phyloP scores from a whole-genome alignment of 1,284 basidiomycete species.

The Neolentinus lepideus region DNA sequence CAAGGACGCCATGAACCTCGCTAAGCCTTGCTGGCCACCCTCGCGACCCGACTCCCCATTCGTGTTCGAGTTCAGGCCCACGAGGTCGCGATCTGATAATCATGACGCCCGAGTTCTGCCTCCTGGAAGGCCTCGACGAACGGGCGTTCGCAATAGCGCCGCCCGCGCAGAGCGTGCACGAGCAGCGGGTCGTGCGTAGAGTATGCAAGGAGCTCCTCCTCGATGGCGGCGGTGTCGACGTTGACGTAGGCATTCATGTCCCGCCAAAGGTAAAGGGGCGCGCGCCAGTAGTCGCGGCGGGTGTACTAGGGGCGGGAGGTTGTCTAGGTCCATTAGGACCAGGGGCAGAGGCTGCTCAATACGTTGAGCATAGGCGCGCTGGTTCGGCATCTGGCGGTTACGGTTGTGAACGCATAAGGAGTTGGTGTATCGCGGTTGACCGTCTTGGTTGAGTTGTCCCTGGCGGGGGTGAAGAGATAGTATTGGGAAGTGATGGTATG shows the following conservation, averaged over 20 bases:
- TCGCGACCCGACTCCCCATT: not conserved
- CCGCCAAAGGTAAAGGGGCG: not conserved
- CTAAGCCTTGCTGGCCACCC: not conserved
- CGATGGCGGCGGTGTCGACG: not conserved
- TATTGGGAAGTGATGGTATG: too few relatives aligned
- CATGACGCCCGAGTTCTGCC: not conserved
- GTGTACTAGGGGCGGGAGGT: not conserved
- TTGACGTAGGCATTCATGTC: not conserved
- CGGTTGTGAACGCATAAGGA: too few relatives aligned
- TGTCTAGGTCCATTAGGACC: not conserved
- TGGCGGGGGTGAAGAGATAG: too few relatives aligned
- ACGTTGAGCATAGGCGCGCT: too few relatives aligned
- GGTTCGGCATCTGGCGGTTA: too few relatives aligned
- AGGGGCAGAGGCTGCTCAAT: too few relatives aligned
- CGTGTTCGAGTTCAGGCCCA: not conserved
- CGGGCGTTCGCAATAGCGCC: not conserved
- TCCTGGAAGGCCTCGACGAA: not conserved
- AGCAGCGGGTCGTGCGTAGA: not conserved
- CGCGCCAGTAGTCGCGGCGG: not conserved
- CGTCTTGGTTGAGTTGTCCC: too few relatives aligned
- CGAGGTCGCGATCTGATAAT: not conserved
- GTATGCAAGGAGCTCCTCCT: not conserved
- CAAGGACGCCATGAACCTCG: not conserved
- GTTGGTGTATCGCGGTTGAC: too few relatives aligned
- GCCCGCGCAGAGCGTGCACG: not conserved